A percentile compares a stretch with the other conserved stretches of the same genome.
phyloP scores from a whole-genome alignment of 148 eudicot genomes.

The Amaranthus hypochondriacus region DNA sequence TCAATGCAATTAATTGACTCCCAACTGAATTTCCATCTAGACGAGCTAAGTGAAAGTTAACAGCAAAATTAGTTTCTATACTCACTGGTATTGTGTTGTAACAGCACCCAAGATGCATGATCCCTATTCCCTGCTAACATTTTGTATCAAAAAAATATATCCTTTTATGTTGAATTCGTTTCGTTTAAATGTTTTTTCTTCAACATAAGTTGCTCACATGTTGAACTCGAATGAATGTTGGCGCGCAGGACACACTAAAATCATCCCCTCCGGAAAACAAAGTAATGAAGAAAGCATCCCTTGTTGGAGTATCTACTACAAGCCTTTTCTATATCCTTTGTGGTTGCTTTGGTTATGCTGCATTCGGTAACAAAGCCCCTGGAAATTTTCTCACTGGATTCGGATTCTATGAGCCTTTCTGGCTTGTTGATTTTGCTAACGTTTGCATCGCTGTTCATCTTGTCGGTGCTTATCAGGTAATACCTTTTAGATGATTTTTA shows the following conservation, averaged over 20 bases:
- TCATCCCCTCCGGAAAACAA: constrained; percentile 32
- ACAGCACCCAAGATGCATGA: too few relatives aligned
- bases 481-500: too few relatives aligned
- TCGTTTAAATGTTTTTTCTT: too few relatives aligned
- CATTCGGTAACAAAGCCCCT: constrained; percentile 75
- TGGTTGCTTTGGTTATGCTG: constrained; percentile 74
- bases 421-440: constrained; percentile 80
- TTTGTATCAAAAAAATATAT: too few relatives aligned
- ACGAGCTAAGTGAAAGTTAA: too few relatives aligned
- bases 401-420: constrained; percentile 88
- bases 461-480: constrained; percentile 86
- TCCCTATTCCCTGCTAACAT: too few relatives aligned
- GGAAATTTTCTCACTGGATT: constrained; percentile 94
- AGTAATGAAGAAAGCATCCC: constrained; percentile 62
- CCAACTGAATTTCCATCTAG: too few relatives aligned
- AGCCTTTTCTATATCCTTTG: constrained; percentile 63
- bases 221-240: neutral
- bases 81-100: too few relatives aligned
- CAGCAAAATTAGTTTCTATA: too few relatives aligned
- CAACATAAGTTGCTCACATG: too few relatives aligned
- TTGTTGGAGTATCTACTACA: constrained; percentile 66
- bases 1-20: too few relatives aligned
- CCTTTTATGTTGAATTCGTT: too few relatives aligned
- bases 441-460: constrained; percentile 78
- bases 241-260: constrained; percentile 31